These are phyloP conservation scores for Thuidium tamariscinum DNA, from an alignment of 225 moss, liverwort and hornwort species.

Conservation along the genomic window DNA sequence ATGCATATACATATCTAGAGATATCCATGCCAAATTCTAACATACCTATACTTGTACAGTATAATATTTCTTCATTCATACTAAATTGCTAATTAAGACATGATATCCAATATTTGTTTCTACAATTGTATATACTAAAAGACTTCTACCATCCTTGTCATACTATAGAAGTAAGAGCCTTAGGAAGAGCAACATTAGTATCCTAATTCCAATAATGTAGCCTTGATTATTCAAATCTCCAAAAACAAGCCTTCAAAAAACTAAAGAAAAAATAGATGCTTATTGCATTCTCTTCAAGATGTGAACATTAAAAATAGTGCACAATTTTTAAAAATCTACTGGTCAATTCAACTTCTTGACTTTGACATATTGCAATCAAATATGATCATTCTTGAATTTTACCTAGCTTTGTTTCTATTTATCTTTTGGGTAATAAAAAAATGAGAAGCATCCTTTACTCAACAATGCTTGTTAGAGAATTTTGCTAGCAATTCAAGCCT, in stretches of 20 bases:
- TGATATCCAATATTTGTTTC: neutral
- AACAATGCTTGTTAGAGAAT: too few species aligned
- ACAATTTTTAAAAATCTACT: too few species aligned
- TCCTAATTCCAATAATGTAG: accelerated
- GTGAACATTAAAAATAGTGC: neutral
- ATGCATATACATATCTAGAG: accelerated
- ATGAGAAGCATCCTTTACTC: too few species aligned
- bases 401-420: too few species aligned
- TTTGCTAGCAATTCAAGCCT: too few species aligned
- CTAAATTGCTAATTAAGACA: accelerated
- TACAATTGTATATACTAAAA: neutral
- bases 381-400: too few species aligned
- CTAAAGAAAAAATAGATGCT: accelerated
- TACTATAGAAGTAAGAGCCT: accelerated
- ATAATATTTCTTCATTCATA: accelerated
- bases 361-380: too few species aligned
- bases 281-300: neutral
- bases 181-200: neutral
- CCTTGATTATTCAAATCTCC: accelerated
- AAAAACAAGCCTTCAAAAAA: neutral
- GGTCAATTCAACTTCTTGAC: too few species aligned
- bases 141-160: accelerated
- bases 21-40: neutral
- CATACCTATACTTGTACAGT: accelerated
- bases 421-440: too few species aligned